Conservation (phyloP, 306 rosid genomes). For the Styphnolobium japonicum region DNA sequence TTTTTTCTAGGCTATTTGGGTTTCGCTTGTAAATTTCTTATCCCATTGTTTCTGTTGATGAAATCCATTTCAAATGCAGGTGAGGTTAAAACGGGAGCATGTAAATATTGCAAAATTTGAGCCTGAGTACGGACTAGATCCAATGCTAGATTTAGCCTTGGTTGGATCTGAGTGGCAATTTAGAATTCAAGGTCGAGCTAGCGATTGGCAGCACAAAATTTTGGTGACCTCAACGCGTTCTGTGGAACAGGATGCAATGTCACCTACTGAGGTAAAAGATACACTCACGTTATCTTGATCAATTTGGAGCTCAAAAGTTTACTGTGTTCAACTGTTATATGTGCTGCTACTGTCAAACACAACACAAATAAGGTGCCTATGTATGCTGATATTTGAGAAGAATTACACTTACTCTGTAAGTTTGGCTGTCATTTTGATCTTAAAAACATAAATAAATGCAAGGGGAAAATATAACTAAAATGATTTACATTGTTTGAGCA, state of each 20-base stretch:
- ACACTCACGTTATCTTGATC: not conserved
- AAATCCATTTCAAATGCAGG: conserved; percentile 49
- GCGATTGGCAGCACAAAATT: conserved; percentile 84
- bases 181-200: conserved; percentile 78
- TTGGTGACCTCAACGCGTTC: conserved; percentile 71
- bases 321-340: not conserved
- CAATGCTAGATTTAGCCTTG: conserved; percentile 85
- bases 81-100: conserved; percentile 86
- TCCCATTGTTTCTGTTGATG: conserved; percentile 12
- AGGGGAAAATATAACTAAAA: not conserved
- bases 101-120: conserved; percentile 82
- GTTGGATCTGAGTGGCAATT: conserved; percentile 91
- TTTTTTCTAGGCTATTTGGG: not conserved
- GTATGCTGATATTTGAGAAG: not conserved
- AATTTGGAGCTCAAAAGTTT: not conserved
- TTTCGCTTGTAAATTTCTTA: conserved; percentile 21
- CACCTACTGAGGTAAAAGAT: conserved; percentile 73
- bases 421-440: not conserved
- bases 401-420: not conserved
- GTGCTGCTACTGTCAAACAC: not conserved
- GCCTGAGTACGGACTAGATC: conserved; percentile 91
- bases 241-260: conserved; percentile 75
- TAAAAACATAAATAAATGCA: not conserved
- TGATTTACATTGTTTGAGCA: not conserved
- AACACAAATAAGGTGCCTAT: not conserved